A percentile compares a stretch with the other conserved stretches of the same genome.
Evolutionary conservation across 2,329 filamentous ascomycete genomes (phyloP).

Genomic region (Arthrobotrys sinensis): DNA sequence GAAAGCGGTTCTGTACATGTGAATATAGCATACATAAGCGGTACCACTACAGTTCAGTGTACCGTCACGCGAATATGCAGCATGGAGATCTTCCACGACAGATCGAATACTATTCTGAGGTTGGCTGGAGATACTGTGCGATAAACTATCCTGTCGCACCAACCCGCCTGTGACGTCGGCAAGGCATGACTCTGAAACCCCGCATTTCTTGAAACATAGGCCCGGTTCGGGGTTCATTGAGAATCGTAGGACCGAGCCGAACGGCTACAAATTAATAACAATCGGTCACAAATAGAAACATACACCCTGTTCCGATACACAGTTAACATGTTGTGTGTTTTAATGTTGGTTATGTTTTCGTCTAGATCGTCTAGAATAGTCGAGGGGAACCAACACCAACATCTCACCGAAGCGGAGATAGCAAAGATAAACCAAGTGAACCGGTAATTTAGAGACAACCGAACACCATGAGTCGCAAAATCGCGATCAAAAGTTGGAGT

Average conservation of each 20-base stretch:
- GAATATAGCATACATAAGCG: constrained; percentile 2
- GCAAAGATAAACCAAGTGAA: background rate
- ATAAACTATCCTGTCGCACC: background rate
- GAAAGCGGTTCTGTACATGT: constrained; percentile 1
- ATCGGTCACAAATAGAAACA: background rate
- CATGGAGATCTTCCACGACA: constrained; percentile 25
- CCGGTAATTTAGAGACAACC: constrained; percentile 17
- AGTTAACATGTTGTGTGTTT: constrained; percentile 4
- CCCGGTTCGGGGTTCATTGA: constrained; percentile 4
- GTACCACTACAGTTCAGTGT: constrained; percentile 1
- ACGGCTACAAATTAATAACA: background rate
- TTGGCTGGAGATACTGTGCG: constrained; percentile 18
- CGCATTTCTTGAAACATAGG: constrained; percentile 17
- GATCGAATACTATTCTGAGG: constrained; percentile 39
- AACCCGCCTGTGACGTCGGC: constrained; percentile 8
- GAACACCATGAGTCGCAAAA: constrained; percentile 32
- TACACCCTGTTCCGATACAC: background rate
- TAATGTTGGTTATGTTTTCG: background rate
- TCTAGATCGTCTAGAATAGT: background rate
- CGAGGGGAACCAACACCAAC: constrained; percentile 2
- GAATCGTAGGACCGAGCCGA: constrained; percentile 21
- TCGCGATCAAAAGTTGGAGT: constrained; percentile 22
- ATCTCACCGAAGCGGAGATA: constrained; percentile 14
- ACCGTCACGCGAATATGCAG: constrained; percentile 17
- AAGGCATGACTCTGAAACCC: background rate